These are phyloP conservation scores for Lepidium didymum DNA, from an alignment of 345 rosid genomes.

Conservation along the genomic window DNA sequence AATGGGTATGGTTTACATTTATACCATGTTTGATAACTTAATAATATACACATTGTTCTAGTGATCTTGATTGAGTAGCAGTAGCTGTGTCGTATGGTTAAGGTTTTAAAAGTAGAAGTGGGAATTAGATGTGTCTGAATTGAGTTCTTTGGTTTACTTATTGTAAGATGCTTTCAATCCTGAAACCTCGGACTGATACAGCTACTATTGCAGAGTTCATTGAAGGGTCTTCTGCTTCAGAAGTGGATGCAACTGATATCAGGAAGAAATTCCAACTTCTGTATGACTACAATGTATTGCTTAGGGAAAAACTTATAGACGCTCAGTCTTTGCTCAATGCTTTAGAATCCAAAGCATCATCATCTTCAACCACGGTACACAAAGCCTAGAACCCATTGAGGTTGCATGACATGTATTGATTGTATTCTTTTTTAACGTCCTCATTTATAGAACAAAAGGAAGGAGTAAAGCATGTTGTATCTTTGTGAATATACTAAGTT, in stretches of 20 bases:
- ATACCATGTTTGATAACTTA: not conserved
- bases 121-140: not conserved
- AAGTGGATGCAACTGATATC: constrained; percentile 52
- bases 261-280: constrained; percentile 51
- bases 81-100: not conserved
- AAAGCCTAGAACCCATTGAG: not conserved
- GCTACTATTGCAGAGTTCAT: constrained; percentile 45
- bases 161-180: not conserved
- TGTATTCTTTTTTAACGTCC: constrained; percentile 11
- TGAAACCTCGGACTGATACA: not conserved
- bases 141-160: not conserved
- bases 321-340: constrained; percentile 44
- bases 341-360: constrained; percentile 31
- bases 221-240: constrained; percentile 36
- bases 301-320: constrained; percentile 59
- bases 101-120: not conserved
- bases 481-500: constrained; percentile 22
- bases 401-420: constrained; percentile 6
- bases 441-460: constrained; percentile 4
- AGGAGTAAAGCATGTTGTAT: constrained; percentile 14
- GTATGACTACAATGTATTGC: constrained; percentile 63
- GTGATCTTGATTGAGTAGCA: not conserved
- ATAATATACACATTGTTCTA: not conserved
- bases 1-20: constrained; percentile 36
- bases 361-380: constrained; percentile 18